These are phyloP conservation scores for Pulveroboletus sp. DNA, from an alignment of 768 basidiomycete genomes.

Conservation along the genomic window DNA sequence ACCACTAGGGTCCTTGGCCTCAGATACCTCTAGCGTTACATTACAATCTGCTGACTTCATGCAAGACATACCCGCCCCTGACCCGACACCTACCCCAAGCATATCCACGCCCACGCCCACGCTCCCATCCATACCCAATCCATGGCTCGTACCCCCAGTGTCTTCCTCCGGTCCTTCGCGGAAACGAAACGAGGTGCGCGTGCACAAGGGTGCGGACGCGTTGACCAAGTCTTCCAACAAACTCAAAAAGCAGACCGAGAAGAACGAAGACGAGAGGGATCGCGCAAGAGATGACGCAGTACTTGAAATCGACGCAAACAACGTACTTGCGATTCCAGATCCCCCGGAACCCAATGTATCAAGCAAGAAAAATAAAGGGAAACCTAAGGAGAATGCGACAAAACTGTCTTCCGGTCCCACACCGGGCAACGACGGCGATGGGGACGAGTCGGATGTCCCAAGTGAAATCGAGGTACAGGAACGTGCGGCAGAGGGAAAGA, in stretches of 20 bases:
- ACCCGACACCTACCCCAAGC: slow-evolving; percentile 9
- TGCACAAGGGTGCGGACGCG: slow-evolving; percentile 63
- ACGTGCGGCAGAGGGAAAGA: slow-evolving; percentile 42
- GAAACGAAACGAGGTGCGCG: slow-evolving; percentile 71
- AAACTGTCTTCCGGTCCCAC: slow-evolving; percentile 10
- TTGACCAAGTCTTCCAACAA: slow-evolving; percentile 69
- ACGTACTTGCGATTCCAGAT: slow-evolving; percentile 18
- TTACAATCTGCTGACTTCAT: slow-evolving; percentile 57
- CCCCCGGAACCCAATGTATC: not conserved
- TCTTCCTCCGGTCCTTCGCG: slow-evolving; percentile 48
- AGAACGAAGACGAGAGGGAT: slow-evolving; percentile 54
- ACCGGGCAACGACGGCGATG: slow-evolving; percentile 12
- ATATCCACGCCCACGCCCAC: slow-evolving; percentile 17
- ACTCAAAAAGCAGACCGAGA: slow-evolving; percentile 63
- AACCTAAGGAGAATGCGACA: slow-evolving; percentile 11
- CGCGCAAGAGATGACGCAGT: slow-evolving; percentile 69
- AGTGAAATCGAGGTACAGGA: slow-evolving; percentile 77
- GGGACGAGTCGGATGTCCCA: slow-evolving; percentile 51
- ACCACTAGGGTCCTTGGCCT: slow-evolving; percentile 34
- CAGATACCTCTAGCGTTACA: slow-evolving; percentile 68
- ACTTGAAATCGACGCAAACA: slow-evolving; percentile 63
- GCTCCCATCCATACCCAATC: slow-evolving; percentile 48
- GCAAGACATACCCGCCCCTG: slow-evolving; percentile 27
- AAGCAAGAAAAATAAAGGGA: slow-evolving; percentile 12
- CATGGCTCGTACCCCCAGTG: slow-evolving; percentile 64